Percentiles rank a stretch among this genome's conserved stretches.
phyloP scores from a whole-genome alignment of 768 basidiomycete genomes.

The Myochromella boudieri region DNA sequence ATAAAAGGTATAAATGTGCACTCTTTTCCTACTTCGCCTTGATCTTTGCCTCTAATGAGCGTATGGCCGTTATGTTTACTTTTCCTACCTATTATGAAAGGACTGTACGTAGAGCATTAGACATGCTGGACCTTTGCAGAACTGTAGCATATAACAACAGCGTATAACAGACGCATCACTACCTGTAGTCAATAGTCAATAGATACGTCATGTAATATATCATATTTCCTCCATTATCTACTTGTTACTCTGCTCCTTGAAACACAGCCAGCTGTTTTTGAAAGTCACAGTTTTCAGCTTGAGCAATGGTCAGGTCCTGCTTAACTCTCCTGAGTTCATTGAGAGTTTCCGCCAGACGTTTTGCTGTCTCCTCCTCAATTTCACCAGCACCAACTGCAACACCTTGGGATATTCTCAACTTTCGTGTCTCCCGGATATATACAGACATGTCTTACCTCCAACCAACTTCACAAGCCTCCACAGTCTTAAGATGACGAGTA shows the following conservation, averaged over 20 bases:
- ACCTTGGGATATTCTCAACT: conserved; percentile 37
- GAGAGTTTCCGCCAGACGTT: conserved; percentile 49
- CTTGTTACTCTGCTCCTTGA: too few species aligned
- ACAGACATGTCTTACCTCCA: conserved; percentile 30
- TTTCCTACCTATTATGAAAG: background rate
- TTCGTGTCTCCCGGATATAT: background rate
- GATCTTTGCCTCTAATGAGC: conserved; percentile 5
- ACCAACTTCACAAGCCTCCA: conserved; percentile 83
- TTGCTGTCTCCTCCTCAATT: conserved; percentile 53
- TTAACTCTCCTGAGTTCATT: conserved; percentile 45
- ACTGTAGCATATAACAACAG: conserved; percentile 7
- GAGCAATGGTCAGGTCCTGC: conserved; percentile 41
- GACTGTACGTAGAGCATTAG: conserved; percentile 5
- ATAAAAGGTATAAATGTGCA: conserved; percentile 24
- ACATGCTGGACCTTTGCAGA: conserved; percentile 9
- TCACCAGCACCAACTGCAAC: conserved; percentile 77
- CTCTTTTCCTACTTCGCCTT: conserved; percentile 18
- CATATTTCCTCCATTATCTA: too few species aligned
- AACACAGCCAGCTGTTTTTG: conserved; percentile 36
- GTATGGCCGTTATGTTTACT: background rate
- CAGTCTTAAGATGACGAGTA: conserved; percentile 73
- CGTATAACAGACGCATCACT: background rate
- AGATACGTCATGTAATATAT: background rate
- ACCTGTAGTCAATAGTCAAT: conserved; percentile 8
- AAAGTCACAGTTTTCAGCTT: conserved; percentile 57